Evolutionary conservation across 495 filamentous ascomycete species (phyloP), one percentile per base, ranked within the genome.

Genomic region (Lentithecium fluviatile): DNA sequence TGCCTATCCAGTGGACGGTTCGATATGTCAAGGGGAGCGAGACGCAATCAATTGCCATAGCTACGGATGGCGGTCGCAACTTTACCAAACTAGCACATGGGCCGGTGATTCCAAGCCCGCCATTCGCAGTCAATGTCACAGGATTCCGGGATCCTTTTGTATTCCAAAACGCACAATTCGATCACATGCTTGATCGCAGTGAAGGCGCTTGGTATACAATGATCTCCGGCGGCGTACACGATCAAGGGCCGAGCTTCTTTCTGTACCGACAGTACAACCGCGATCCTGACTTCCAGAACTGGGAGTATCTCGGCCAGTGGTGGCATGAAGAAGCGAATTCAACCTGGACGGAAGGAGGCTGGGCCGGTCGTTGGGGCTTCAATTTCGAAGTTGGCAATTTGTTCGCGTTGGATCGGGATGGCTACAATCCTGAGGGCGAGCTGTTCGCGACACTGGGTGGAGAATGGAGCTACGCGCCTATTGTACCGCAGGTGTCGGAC

Each of bases 391-490:
- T 49, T 25, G 46, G 23, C 2, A 49, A 49, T 25, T 19, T 21
- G 12, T 25, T 49, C 15, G n/a, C 46, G 12, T 25, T 49, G 46
- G 46, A 49, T 49, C 12, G 6, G 17, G 13, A 49, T 49, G 46
- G 46, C 2, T 49, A 49, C 46, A 49, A 49, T 24, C 17, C 46
- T 6, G 46, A 49, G 6, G 46, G 46, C 46, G 46, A 49, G 46
- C 17, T 25, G 5, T 49, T 49, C 23, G 13, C 24, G 15, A 49
- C 46, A 2, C 23, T 49, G 15, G 46, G 46, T 6, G 46, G 17
- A 20, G 46, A 49, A 49, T 49, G 46, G 46, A 49, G 46, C 46
- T 25, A 49, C 24, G 46, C 46, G 23, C 46, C 46, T 21, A 49
- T 49, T 25, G 46, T 49, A 15, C 46, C 46, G 5, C 17, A 49